Evolutionary conservation across 2,329 filamentous ascomycete species (phyloP), one percentile per base, ranked within the genome.

Genomic region (Fusarium begoniae): DNA sequence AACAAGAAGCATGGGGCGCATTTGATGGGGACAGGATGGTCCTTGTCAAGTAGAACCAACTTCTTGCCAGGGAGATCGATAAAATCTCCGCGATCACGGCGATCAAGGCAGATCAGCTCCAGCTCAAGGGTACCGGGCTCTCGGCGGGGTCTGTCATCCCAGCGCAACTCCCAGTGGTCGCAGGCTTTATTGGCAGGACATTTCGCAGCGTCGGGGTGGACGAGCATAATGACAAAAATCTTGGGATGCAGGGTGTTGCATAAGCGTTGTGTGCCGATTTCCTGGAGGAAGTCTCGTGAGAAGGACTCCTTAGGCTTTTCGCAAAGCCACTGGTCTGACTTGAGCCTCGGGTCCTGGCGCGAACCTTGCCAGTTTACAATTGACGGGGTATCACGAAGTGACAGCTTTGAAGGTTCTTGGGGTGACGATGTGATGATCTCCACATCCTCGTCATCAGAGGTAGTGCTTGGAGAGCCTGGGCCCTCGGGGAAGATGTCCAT

Each of bases 61-160:
- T 14, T 12, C 6, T 38, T 8, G 6, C 3, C 32, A 2, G 7
- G 18, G 2, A 11, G 35, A 2, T 22, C 24, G 22, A 7, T 22
- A 10, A n/a, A 28, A 13, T 15, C 11, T 8, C 20, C 24, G 2
- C 20, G 51, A 22, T 37, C 18, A 9, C 20, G 20, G 0, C 18
- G 24, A 28, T 38, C 35, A 26, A 54, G 24, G 20, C 51, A 54
- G 24, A 54, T 38, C 18, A 54, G 18, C 9, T 54, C 51, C 24
- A 54, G 15, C 35, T 54, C 51, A 22, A 54, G 22, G 20, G 51
- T 38, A 8, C 51, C 51, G 6, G 35, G 51, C 5, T 54, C 51
- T 22, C 24, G 20, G 4, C 51, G 51, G 35, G 51, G 24, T 37
- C 35, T 38, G 8, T 54, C 51, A 12, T 54, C 51, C n/a, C 20